Conservation (phyloP, 345 rosid species). For the Diplotaxis tenuifolia region DNA sequence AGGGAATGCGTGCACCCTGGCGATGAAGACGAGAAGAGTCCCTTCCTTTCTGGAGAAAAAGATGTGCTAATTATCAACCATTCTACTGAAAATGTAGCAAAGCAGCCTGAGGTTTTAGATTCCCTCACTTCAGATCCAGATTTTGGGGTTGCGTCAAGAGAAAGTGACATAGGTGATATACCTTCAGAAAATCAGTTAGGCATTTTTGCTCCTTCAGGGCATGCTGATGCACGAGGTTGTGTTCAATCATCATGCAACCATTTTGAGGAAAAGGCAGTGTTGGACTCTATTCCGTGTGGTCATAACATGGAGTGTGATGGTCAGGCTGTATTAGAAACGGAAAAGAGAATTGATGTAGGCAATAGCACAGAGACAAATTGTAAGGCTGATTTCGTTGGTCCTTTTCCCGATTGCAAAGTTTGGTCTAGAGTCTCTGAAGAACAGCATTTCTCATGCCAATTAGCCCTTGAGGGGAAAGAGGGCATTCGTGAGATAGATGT, state of each 20-base stretch:
- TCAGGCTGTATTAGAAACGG: constrained; percentile 32
- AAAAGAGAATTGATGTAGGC: constrained; percentile 23
- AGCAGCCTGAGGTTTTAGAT: constrained; percentile 29
- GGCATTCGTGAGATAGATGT: constrained; percentile 35
- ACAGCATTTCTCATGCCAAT: constrained; percentile 25
- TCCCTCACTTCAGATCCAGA: constrained; percentile 23
- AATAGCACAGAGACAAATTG: constrained; percentile 17
- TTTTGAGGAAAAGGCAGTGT: constrained; percentile 25
- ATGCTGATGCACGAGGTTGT: constrained; percentile 31
- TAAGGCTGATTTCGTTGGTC: constrained; percentile 23
- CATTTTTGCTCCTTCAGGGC: background rate
- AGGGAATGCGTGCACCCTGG: constrained; percentile 30
- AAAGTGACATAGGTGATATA: constrained; percentile 25
- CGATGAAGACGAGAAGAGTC: constrained; percentile 17
- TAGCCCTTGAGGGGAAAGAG: constrained; percentile 27
- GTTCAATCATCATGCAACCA: constrained; percentile 29
- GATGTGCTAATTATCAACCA: constrained; percentile 27
- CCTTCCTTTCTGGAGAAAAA: constrained; percentile 13
- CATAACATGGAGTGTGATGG: constrained; percentile 33
- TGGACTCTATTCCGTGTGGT: constrained; percentile 18
- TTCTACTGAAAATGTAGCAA: constrained; percentile 27
- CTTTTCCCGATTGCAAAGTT: constrained; percentile 18
- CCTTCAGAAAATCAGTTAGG: constrained; percentile 27
- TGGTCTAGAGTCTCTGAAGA: constrained; percentile 35
- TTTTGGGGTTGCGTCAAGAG: constrained; percentile 27